Conservation (phyloP, 495 filamentous ascomycete genomes). For the Lophium mytilinum region DNA sequence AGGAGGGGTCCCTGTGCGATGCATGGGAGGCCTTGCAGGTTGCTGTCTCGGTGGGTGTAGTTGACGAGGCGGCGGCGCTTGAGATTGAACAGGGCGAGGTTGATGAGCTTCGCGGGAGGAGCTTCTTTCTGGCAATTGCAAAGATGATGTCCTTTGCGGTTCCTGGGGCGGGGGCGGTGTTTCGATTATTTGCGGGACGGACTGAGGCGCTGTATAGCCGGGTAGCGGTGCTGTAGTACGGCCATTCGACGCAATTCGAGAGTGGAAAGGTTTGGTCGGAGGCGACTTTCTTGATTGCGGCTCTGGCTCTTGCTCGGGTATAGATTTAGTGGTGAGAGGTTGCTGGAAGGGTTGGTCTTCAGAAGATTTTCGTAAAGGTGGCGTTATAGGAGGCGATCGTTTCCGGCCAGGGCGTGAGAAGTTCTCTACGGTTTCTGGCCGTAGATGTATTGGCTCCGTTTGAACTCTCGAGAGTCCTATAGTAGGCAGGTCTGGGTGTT, state of each 20-base stretch:
- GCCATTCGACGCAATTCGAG: slow-evolving; percentile 35
- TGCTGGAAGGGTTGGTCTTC: slow-evolving; percentile 7
- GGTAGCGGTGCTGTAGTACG: slow-evolving; percentile 36
- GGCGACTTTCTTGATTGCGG: slow-evolving; percentile 8
- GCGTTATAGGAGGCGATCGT: slow-evolving; percentile 11
- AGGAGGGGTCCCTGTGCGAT: slow-evolving; percentile 5
- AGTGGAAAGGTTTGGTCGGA: slow-evolving; percentile 31
- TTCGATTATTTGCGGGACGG: slow-evolving; percentile 35
- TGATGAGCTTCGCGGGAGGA: slow-evolving; percentile 26
- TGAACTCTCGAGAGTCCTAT: slow-evolving; percentile 59
- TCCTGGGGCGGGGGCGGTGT: slow-evolving; percentile 32
- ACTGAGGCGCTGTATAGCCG: slow-evolving; percentile 26
- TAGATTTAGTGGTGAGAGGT: background rate
- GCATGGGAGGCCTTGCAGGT: slow-evolving; percentile 4
- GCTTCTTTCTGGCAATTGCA: slow-evolving; percentile 31
- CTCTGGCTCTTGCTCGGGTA: background rate
- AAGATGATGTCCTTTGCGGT: slow-evolving; percentile 7
- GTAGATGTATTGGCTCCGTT: slow-evolving; percentile 61
- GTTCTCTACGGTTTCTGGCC: slow-evolving; percentile 22
- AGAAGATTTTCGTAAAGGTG: slow-evolving; percentile 1
- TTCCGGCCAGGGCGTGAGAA: slow-evolving; percentile 26
- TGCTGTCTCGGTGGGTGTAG: slow-evolving; percentile 9
- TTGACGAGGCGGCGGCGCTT: background rate
- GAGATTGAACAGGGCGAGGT: slow-evolving; percentile 2
- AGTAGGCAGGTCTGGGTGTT: slow-evolving; percentile 27